Evolutionary conservation across 495 filamentous ascomycete species (phyloP).

Genomic region (Corynascus novoguineensis): DNA sequence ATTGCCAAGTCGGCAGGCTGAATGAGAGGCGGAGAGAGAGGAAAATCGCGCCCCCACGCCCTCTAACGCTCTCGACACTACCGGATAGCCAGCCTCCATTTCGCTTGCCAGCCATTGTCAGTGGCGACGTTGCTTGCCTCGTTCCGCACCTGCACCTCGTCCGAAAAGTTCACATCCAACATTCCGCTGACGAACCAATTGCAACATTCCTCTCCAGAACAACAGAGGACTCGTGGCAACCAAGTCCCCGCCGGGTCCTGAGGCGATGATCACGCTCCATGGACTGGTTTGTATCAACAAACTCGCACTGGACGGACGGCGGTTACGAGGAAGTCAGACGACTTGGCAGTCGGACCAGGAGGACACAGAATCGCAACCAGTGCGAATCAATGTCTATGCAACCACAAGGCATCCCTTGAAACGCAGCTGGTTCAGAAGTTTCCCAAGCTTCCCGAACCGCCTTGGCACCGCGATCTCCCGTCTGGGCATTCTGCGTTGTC

Average conservation of each 20-base stretch:
- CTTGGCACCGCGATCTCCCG: constrained; percentile 32
- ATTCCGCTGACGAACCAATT: background rate
- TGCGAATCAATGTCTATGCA: background rate
- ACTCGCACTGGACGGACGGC: background rate
- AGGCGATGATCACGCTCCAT: background rate
- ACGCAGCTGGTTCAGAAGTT: constrained; percentile 1
- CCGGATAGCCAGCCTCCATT: background rate
- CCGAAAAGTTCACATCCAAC: constrained; percentile 1
- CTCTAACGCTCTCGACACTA: no score
- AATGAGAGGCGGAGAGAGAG: background rate
- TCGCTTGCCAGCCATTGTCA: no score
- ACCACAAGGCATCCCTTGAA: constrained; percentile 3
- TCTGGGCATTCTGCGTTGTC: constrained; percentile 24
- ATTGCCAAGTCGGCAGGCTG: no score
- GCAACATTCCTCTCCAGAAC: background rate
- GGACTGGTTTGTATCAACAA: background rate
- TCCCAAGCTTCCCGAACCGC: constrained; percentile 10
- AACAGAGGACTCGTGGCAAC: background rate
- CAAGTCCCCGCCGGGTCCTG: background rate
- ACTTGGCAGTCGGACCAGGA: constrained; percentile 6
- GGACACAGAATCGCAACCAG: background rate
- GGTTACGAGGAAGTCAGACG: background rate
- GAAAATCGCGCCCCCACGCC: constrained; percentile 11
- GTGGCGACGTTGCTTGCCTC: constrained; percentile 11
- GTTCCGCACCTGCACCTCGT: constrained; percentile 15